phyloP scores from a whole-genome alignment of 2,329 filamentous ascomycete species.

The Cladosporium sphaerospermum region DNA sequence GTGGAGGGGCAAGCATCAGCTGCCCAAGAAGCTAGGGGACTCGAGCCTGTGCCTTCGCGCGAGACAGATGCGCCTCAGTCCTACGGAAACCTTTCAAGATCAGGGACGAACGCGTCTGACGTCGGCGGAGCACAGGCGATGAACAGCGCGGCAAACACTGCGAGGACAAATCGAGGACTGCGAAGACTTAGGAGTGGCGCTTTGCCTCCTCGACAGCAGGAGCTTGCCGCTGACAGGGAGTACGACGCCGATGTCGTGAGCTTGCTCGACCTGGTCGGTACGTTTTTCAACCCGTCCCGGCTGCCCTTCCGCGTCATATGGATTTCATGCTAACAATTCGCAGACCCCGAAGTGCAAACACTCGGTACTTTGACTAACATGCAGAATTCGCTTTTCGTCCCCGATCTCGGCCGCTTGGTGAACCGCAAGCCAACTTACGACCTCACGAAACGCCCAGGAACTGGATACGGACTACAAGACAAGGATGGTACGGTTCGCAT shows the following conservation, averaged over 20 bases:
- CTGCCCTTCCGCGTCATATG: background rate
- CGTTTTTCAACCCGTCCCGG: slow-evolving; percentile 21
- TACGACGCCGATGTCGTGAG: slow-evolving; percentile 61
- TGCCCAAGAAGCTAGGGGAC: slow-evolving; percentile 10
- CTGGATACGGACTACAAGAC: slow-evolving; percentile 13
- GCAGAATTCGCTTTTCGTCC: slow-evolving; percentile 82
- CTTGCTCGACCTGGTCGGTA: slow-evolving; percentile 63
- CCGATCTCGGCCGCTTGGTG: slow-evolving; percentile 67
- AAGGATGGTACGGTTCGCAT: background rate
- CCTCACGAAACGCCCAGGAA: slow-evolving; percentile 48
- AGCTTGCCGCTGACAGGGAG: slow-evolving; percentile 31
- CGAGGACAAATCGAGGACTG: slow-evolving; percentile 22
- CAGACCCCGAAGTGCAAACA: slow-evolving; percentile 77
- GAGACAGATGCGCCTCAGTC: background rate
- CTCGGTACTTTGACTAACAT: slow-evolving; percentile 81
- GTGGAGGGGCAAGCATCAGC: slow-evolving; percentile 20
- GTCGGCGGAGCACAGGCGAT: slow-evolving; percentile 18
- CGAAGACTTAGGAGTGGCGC: slow-evolving; percentile 15
- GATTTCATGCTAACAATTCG: slow-evolving; percentile 22
- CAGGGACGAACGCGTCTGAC: background rate
- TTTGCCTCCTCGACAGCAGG: slow-evolving; percentile 3
- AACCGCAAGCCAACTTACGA: slow-evolving; percentile 76
- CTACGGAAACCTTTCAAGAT: background rate
- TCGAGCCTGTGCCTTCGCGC: slow-evolving; percentile 4
- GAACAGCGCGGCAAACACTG: slow-evolving; percentile 24